These are phyloP conservation scores for Hibiscus tridactylites DNA, from an alignment of 345 rosid genomes.

Conservation along the genomic window DNA sequence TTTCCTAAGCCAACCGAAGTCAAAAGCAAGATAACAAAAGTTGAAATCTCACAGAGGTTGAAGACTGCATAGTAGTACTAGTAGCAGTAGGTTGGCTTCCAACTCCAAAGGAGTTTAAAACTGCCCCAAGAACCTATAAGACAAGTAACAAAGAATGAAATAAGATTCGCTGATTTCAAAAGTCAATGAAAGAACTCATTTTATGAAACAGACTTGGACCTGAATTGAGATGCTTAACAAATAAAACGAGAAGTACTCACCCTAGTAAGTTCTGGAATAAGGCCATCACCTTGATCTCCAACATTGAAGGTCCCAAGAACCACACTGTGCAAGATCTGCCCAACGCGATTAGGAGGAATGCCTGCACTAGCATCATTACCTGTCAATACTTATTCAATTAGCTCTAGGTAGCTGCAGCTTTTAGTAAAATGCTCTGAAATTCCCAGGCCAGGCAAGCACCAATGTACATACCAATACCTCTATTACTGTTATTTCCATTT, in stretches of 20 bases:
- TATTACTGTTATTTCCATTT: conserved; percentile 36
- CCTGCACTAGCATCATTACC: conserved; percentile 50
- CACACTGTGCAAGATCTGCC: conserved; percentile 76
- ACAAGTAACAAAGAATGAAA: conserved; percentile 2
- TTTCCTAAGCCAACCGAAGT: background rate
- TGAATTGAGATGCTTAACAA: background rate
- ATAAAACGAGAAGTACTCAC: conserved; percentile 24
- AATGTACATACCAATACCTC: conserved; percentile 24
- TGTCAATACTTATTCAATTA: conserved; percentile 23
- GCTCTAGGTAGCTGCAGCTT: background rate
- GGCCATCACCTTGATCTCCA: conserved; percentile 74
- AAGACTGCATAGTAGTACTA: conserved; percentile 30
- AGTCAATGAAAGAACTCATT: background rate
- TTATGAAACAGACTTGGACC: background rate
- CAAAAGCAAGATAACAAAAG: background rate
- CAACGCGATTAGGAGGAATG: conserved; percentile 44
- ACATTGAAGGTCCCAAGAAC: conserved; percentile 77
- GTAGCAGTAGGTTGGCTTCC: conserved; percentile 44
- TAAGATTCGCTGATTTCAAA: background rate
- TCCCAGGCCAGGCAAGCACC: background rate
- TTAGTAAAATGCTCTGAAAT: conserved; percentile 7
- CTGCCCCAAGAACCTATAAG: conserved; percentile 75
- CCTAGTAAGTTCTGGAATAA: conserved; percentile 54
- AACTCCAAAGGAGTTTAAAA: conserved; percentile 73
- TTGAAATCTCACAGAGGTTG: conserved; percentile 38